Evolutionary conservation across 176 grass and related monocot genomes (phyloP).

Genomic region (Musa troglodytarum): DNA sequence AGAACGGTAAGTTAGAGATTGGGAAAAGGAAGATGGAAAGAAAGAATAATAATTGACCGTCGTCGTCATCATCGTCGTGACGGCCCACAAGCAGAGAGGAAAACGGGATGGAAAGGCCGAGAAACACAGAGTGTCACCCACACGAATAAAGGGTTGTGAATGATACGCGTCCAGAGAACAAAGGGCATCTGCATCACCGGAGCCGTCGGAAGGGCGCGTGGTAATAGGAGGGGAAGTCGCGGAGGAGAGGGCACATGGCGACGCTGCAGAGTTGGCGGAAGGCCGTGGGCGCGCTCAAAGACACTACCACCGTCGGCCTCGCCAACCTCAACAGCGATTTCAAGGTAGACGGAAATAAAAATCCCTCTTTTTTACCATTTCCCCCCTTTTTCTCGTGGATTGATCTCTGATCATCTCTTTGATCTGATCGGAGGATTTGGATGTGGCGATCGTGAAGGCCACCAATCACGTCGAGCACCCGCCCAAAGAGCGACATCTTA

Average conservation of each 20-base stretch:
- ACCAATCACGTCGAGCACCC: slow-evolving; percentile 86
- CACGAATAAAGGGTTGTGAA: neutral
- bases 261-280: slow-evolving; percentile 80
- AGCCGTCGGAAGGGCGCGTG: neutral
- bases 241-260: slow-evolving; percentile 44
- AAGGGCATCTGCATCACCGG: neutral
- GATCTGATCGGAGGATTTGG: slow-evolving; percentile 57
- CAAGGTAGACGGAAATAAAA: slow-evolving; percentile 36
- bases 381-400: neutral
- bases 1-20: neutral
- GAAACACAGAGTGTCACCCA: neutral
- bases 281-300: slow-evolving; percentile 91
- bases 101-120: neutral
- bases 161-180: neutral
- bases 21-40: neutral
- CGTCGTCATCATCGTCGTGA: neutral
- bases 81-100: neutral
- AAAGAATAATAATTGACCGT: neutral
- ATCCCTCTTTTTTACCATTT: neutral
- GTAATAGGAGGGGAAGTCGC: neutral
- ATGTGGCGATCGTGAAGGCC: slow-evolving; percentile 92
- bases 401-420: slow-evolving; percentile 5
- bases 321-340: slow-evolving; percentile 96
- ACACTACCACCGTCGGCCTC: slow-evolving; percentile 78
- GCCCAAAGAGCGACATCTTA: slow-evolving; percentile 85